Conservation (phyloP, 176 grass and related monocot species). For the Metroxylon sagu region DNA sequence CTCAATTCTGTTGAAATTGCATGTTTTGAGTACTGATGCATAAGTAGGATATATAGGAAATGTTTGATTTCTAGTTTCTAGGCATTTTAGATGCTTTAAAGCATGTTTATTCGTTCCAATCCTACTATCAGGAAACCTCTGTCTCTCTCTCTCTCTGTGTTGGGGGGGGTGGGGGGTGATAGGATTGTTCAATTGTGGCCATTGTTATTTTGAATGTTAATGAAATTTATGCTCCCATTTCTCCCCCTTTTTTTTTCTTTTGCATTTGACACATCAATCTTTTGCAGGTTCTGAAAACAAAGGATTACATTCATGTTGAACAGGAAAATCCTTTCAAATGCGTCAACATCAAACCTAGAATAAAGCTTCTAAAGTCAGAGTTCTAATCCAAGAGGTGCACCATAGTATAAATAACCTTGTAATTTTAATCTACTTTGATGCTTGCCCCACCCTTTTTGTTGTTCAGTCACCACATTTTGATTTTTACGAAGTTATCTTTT, state of each 20-base stretch:
- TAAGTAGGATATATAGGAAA: no score
- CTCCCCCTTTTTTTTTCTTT: background rate
- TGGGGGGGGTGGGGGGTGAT: no score
- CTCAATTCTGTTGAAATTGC: no score
- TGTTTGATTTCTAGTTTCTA: no score
- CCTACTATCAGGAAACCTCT: no score
- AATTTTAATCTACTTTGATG: background rate
- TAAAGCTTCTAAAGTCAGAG: constrained; percentile 89
- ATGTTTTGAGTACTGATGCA: no score
- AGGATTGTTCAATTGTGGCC: no score
- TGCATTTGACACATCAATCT: background rate
- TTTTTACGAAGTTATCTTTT: background rate
- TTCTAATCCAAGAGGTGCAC: constrained; percentile 38
- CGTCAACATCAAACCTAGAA: constrained; percentile 56
- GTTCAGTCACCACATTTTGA: background rate
- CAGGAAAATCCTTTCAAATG: constrained; percentile 54
- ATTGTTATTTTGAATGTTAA: no score
- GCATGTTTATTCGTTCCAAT: no score
- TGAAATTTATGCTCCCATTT: background rate
- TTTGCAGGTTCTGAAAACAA: constrained; percentile 83
- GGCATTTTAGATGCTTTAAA: no score
- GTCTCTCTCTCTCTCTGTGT: no score
- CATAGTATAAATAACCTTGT: background rate
- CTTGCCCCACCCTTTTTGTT: background rate
- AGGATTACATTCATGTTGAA: constrained; percentile 85